These are phyloP conservation scores for Carex myosuroides DNA, from an alignment of 176 grass and related monocot species.

Conservation along the genomic window DNA sequence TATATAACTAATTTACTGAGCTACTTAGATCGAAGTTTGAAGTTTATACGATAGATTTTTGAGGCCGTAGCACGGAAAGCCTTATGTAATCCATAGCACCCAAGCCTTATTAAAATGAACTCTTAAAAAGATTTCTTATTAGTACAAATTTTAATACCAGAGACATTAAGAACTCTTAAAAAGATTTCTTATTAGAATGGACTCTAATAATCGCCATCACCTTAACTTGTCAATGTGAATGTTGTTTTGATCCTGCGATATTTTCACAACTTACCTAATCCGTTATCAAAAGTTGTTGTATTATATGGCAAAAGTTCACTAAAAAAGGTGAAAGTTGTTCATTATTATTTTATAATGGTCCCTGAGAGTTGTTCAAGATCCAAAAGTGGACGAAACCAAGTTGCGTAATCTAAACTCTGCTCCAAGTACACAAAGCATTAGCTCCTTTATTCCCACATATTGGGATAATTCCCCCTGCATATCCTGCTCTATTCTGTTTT, in stretches of 20 bases:
- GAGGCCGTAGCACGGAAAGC: too few relatives aligned
- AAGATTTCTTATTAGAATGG: not conserved
- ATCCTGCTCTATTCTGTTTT: not conserved
- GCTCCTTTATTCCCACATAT: not conserved
- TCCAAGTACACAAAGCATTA: not conserved
- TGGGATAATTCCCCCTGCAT: not conserved
- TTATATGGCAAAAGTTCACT: not conserved
- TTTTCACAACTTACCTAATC: not conserved
- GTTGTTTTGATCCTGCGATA: not conserved
- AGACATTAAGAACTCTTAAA: not conserved
- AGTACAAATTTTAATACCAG: not conserved
- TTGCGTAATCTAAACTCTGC: not conserved
- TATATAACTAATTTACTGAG: too few relatives aligned
- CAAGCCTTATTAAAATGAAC: not conserved
- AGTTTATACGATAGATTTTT: too few relatives aligned
- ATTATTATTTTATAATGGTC: not conserved
- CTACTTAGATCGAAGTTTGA: too few relatives aligned
- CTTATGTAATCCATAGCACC: too few relatives aligned
- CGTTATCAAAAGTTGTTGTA: not conserved
- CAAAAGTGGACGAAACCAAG: slow-evolving; percentile 7
- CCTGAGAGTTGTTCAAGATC: not conserved
- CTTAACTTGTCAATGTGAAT: not conserved
- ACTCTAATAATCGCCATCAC: not conserved
- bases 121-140: not conserved
- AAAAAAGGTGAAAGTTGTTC: not conserved